Base-by-base conservation (phyloP, 1,284 basidiomycete species). In the Pisolithus thermaeus region DNA sequence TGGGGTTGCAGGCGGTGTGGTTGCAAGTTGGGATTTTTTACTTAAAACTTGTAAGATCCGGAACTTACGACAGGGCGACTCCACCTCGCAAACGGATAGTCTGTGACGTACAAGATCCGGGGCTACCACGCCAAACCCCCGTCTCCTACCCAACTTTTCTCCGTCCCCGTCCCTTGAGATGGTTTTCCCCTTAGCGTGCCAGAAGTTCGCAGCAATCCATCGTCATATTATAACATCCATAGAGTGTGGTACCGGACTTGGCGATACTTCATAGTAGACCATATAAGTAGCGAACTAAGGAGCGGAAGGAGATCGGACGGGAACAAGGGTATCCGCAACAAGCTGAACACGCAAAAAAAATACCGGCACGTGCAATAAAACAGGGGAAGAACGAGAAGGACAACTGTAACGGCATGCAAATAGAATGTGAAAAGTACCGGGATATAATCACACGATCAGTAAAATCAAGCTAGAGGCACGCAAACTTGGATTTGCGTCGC, bases 401-500 rank as follows among this genome's bases (percentile, higher is more conserved):
- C 50, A 44, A 42, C 49, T 41, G 32, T 27, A 49, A 43, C 18
- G 41, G 30, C 46, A 52, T 46, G 43, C 47, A 38, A 47, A 52
- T 46, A 44, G 44, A 46, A 50, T 50, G 42, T 12, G 32, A 44
- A 18, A 49, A 41, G 32, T 44, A 30, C 28, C 11, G 28, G 28
- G 28, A 30, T 30, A 11, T 38, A 43, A 27, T 20, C 23, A 43
- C 42, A 43, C 25, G 42, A 27, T 25, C 25, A n/a, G 30, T 16
- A 30, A 18, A n/a, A 36, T 23, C 25, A 4, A 11, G 27, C 25
- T 63, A 89, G 67, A 90, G 77, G 68, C 87, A 90, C 46, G 84
- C 84, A 66, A 90, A 91, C 71, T 91, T 91, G 56, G 88, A 90
- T 73, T 90, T 91, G 56, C 87, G 84, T 70, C 80, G 80, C 65